phyloP scores from a whole-genome alignment of 1,139 yeast species.

The Suhomyces terraborum region DNA sequence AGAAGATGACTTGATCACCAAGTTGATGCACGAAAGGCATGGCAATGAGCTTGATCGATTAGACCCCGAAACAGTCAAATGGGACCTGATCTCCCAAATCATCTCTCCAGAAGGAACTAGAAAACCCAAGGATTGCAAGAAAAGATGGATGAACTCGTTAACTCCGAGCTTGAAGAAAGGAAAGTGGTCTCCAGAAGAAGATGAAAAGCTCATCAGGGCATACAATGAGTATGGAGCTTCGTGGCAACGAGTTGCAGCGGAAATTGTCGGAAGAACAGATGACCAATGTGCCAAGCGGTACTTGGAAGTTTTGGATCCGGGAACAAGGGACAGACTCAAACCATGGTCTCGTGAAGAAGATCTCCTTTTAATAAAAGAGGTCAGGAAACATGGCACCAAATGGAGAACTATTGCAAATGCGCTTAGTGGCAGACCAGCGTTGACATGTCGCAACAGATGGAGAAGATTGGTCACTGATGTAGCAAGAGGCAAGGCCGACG shows the following conservation, averaged over 20 bases:
- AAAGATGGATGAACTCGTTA: constrained; percentile 76
- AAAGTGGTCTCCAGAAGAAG: constrained; percentile 88
- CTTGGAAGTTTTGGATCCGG: constrained; percentile 85
- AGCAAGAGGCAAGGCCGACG: constrained; percentile 59
- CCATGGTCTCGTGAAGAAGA: constrained; percentile 86
- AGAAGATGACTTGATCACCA: constrained; percentile 55
- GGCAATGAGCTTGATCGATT: constrained; percentile 26
- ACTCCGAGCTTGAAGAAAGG: constrained; percentile 85
- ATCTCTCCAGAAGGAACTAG: constrained; percentile 41
- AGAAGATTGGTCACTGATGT: constrained; percentile 79
- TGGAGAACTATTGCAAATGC: constrained; percentile 82
- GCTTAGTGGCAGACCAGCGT: constrained; percentile 79
- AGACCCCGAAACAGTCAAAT: constrained; percentile 48
- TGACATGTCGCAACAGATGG: constrained; percentile 93
- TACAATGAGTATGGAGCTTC: constrained; percentile 70
- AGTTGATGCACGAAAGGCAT: constrained; percentile 35
- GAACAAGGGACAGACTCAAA: constrained; percentile 71
- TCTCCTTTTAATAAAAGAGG: constrained; percentile 60
- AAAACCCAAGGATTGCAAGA: constrained; percentile 69
- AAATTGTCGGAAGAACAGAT: constrained; percentile 83
- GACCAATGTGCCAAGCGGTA: constrained; percentile 95
- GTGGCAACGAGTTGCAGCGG: constrained; percentile 82
- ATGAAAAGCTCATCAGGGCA: constrained; percentile 62
- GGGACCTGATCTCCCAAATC: constrained; percentile 66
- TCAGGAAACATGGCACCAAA: constrained; percentile 77